Percentiles rank a stretch among this genome's conserved stretches.
These are phyloP conservation scores for Penicillium hesseltinei DNA, from an alignment of 2,329 filamentous ascomycete species.

Conservation along the genomic window DNA sequence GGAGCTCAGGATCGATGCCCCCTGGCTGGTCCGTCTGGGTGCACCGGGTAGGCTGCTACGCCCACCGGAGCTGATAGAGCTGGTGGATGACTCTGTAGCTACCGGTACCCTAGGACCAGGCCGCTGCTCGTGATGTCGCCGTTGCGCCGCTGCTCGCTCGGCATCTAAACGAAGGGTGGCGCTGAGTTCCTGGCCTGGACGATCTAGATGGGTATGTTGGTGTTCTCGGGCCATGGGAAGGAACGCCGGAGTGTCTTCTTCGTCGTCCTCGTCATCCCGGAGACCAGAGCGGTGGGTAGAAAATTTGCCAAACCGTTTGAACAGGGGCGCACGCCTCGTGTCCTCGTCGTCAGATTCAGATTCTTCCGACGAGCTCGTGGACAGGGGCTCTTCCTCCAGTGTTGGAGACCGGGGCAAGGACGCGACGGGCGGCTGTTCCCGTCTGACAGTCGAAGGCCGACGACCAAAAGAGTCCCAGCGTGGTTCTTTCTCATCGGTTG, in stretches of 20 bases:
- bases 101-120: slow-evolving; percentile 17
- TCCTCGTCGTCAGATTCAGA: slow-evolving; percentile 32
- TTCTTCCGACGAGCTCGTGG: slow-evolving; percentile 33
- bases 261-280: slow-evolving; percentile 42
- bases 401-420: slow-evolving; percentile 32
- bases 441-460: slow-evolving; percentile 25
- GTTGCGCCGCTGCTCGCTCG: slow-evolving; percentile 29
- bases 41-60: slow-evolving; percentile 26
- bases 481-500: slow-evolving; percentile 26
- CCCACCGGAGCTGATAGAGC: slow-evolving; percentile 40
- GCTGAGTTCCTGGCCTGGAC: slow-evolving; percentile 36
- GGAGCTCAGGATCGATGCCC: slow-evolving; percentile 37
- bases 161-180: slow-evolving; percentile 43
- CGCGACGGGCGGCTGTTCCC: slow-evolving; percentile 24
- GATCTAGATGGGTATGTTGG: slow-evolving; percentile 19
- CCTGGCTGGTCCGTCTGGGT: slow-evolving; percentile 17
- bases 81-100: slow-evolving; percentile 34
- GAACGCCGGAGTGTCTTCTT: slow-evolving; percentile 49
- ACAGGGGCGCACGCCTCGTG: slow-evolving; percentile 26
- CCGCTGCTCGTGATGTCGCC: slow-evolving; percentile 28
- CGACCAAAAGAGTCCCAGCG: slow-evolving; percentile 22
- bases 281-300: slow-evolving; percentile 36
- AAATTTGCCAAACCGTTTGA: slow-evolving; percentile 41
- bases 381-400: slow-evolving; percentile 35
- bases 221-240: slow-evolving; percentile 38